phyloP scores from a whole-genome alignment of 371 early-diverging fungal species.

The Basidiobolus meristosporus region DNA sequence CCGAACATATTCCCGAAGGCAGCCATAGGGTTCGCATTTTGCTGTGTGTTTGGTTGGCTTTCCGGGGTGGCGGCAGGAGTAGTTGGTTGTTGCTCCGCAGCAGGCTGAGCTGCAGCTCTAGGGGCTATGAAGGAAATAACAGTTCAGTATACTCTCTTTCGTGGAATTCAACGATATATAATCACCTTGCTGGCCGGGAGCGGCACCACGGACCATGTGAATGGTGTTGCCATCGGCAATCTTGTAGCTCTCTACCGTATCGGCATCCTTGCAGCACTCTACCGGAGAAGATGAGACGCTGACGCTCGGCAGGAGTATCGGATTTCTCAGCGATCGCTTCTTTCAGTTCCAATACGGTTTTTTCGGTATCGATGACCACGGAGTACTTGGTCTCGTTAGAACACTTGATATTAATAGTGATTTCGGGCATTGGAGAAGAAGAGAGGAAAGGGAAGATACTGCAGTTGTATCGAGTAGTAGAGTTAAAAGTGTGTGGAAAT shows the following conservation, averaged over 20 bases:
- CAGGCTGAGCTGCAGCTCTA: slow-evolving; percentile 7
- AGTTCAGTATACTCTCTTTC: neutral
- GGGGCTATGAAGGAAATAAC: neutral
- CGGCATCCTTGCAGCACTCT: slow-evolving; percentile 84
- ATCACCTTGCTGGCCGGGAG: slow-evolving; percentile 11
- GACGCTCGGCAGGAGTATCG: slow-evolving; percentile 60
- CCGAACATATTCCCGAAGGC: slow-evolving; percentile 7
- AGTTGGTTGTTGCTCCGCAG: slow-evolving; percentile 12
- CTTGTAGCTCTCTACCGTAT: slow-evolving; percentile 57
- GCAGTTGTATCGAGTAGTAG: too few relatives aligned
- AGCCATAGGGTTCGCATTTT: too few relatives aligned
- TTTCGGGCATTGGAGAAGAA: neutral
- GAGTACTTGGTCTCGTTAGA: slow-evolving; percentile 63
- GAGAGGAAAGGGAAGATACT: too few relatives aligned
- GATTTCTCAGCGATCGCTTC: slow-evolving; percentile 40
- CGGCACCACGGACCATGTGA: slow-evolving; percentile 63
- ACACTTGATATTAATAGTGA: slow-evolving; percentile 42
- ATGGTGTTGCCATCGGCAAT: slow-evolving; percentile 59
- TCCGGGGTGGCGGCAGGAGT: slow-evolving; percentile 8
- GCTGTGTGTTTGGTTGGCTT: too few relatives aligned
- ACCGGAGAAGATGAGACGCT: slow-evolving; percentile 86
- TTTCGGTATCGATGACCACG: slow-evolving; percentile 36
- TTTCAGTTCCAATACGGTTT: slow-evolving; percentile 61
- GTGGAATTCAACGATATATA: neutral
- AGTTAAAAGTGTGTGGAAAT: too few relatives aligned